A percentile compares a stretch with the other conserved stretches of the same genome.
Conservation (phyloP, 768 basidiomycete species). For the Tulasnella sp. region DNA sequence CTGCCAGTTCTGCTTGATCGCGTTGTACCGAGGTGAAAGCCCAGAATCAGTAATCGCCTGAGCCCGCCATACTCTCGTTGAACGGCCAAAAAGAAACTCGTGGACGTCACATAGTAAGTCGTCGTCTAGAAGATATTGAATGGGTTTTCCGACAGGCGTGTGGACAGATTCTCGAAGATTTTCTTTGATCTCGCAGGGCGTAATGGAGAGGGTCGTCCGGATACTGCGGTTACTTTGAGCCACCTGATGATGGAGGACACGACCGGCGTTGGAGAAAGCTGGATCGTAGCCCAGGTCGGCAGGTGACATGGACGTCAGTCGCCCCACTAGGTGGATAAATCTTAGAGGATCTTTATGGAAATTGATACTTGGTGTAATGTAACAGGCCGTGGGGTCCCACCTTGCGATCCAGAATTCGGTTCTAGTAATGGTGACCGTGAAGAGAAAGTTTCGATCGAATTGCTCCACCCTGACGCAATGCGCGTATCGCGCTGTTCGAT, state of each 20-base stretch:
- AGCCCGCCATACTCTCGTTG: not conserved
- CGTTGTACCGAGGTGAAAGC: no score
- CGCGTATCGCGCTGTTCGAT: not conserved
- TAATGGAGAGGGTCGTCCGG: not conserved
- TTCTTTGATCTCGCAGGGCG: not conserved
- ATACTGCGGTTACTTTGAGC: not conserved
- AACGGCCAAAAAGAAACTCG: not conserved
- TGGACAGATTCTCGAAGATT: not conserved
- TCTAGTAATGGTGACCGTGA: not conserved
- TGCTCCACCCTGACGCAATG: not conserved
- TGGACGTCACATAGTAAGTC: not conserved
- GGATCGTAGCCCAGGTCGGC: not conserved
- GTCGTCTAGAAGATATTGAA: not conserved
- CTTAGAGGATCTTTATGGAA: not conserved
- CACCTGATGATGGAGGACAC: not conserved
- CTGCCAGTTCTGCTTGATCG: slow-evolving; percentile 4
- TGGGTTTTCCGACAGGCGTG: not conserved
- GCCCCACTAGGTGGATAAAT: not conserved
- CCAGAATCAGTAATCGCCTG: not conserved
- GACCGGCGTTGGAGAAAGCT: not conserved
- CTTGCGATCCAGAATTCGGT: not conserved
- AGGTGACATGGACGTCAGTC: not conserved
- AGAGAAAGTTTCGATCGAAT: not conserved
- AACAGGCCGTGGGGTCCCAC: not conserved
- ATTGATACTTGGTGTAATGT: not conserved